Percentiles rank a stretch among this genome's conserved stretches.
phyloP scores from a whole-genome alignment of 768 basidiomycete genomes.

The Suillus subluteus region DNA sequence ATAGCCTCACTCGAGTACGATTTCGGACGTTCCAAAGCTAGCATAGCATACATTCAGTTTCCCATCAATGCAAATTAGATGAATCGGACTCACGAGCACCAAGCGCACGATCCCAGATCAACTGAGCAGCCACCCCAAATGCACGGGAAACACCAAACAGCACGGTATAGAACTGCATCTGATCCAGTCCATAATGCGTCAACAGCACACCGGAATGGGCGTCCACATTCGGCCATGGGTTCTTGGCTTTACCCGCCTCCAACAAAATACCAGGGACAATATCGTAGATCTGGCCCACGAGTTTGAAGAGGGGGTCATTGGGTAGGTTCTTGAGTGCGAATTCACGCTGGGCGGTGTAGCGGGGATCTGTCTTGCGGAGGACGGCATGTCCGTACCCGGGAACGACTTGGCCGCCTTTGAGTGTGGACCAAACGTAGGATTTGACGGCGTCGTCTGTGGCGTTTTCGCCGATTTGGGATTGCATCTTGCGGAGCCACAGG shows the following conservation, averaged over 20 bases:
- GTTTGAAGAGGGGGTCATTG: constrained; percentile 89
- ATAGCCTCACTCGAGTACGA: constrained; percentile 85
- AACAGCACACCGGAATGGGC: constrained; percentile 93
- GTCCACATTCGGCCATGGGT: constrained; percentile 97
- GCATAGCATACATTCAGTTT: not conserved
- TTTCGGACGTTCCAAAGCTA: constrained; percentile 89
- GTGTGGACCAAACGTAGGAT: constrained; percentile 93
- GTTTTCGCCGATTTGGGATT: constrained; percentile 81
- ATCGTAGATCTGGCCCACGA: constrained; percentile 87
- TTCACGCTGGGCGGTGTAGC: constrained; percentile 88
- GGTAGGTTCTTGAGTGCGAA: constrained; percentile 87
- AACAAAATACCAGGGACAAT: constrained; percentile 90
- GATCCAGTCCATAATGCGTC: constrained; percentile 81
- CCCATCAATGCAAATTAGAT: not conserved
- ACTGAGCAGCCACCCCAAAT: constrained; percentile 85
- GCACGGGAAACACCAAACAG: constrained; percentile 97
- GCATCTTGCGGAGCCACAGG: constrained; percentile 94
- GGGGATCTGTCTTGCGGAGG: constrained; percentile 89
- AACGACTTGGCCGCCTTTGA: constrained; percentile 92
- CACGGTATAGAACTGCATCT: constrained; percentile 98
- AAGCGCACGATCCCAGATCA: constrained; percentile 93
- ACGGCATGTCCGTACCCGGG: constrained; percentile 92
- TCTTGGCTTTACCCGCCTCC: constrained; percentile 92
- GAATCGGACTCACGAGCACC: constrained; percentile 72
- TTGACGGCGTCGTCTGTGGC: constrained; percentile 86